Evolutionary conservation across 768 basidiomycete genomes (phyloP), one percentile per base, ranked within the genome.

Genomic region (Agrocybe praecox): DNA sequence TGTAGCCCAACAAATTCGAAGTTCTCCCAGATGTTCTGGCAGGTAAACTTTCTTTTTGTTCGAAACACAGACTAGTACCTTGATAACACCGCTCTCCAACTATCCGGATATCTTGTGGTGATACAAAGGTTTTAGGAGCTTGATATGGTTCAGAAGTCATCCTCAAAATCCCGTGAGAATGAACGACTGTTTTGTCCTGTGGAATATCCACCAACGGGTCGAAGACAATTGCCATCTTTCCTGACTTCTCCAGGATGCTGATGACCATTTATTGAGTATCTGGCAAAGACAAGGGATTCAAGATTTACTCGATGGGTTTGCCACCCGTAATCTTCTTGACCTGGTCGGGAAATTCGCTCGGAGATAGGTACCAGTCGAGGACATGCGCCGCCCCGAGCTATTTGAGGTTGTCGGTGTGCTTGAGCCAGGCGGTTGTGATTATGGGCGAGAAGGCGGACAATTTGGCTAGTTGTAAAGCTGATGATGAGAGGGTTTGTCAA

Each of bases 361-460:
- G 26, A 2, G 61, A 46, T 62, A 62, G 54, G 14, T 62, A 56
- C 2, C 68, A 60, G 49, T 76, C 70, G 34, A 80, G 57, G 26
- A 80, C 66, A 22, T 75, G 53, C 0, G 77, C 77, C 6, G 76
- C 78, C 6, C 79, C 78, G 19, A 80, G 66, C 1, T 67, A 67
- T 58, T 72, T 71, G 45, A 80, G 67, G n/a, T 57, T 58, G 0
- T 63, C 54, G 32, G 66, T 56, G 32, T 76, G 70, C 17, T 64
- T 55, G 17, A 53, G 62, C 6, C 72, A 76, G 6, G 77, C 67
- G 1, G 71, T 77, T 50, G 72, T 60, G 29, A 80, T 76, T 50
- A 80, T 74, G 14, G 76, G 76, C 22, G 67, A 66, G 62, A 79
- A 78, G 0, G 76, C 78, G 1, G 77, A 75, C 19, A 74, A 50